A percentile compares a stretch with the other conserved stretches of the same genome.
phyloP scores from a whole-genome alignment of 2,329 filamentous ascomycete genomes.

The Penicillium vulpinum region DNA sequence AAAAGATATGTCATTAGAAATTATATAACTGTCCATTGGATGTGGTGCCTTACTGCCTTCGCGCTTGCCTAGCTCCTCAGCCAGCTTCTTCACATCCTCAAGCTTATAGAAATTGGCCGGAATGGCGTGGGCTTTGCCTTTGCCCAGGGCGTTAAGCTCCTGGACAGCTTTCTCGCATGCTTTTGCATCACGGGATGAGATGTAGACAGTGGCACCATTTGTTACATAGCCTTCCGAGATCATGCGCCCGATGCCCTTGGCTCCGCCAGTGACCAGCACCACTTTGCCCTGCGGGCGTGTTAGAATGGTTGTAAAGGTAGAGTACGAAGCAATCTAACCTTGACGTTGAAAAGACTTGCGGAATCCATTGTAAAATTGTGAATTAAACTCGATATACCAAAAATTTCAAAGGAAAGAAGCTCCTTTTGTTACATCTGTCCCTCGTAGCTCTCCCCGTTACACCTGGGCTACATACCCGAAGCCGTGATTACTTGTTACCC shows the following conservation, averaged over 20 bases:
- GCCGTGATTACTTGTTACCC: conserved; percentile 17
- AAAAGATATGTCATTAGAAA: background rate
- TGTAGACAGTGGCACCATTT: conserved; percentile 55
- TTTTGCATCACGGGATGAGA: conserved; percentile 54
- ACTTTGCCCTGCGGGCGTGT: conserved; percentile 40
- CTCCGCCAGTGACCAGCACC: conserved; percentile 54
- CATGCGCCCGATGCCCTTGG: conserved; percentile 56
- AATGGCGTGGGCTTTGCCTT: conserved; percentile 53
- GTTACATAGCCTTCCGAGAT: conserved; percentile 56
- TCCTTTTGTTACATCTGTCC: conserved; percentile 8
- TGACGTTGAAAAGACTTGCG: conserved; percentile 58
- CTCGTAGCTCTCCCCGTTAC: conserved; percentile 10
- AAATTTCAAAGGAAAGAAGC: background rate
- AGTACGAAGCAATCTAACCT: conserved; percentile 47
- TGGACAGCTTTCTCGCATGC: conserved; percentile 50
- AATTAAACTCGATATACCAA: background rate
- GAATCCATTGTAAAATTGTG: conserved; percentile 51
- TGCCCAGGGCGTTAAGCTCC: conserved; percentile 53
- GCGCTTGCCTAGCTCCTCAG: conserved; percentile 50
- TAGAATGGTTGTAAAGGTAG: conserved; percentile 51
- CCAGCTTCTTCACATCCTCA: conserved; percentile 51
- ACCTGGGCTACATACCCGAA: conserved; percentile 26
- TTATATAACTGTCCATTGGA: background rate
- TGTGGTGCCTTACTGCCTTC: conserved; percentile 59
- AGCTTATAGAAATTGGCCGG: conserved; percentile 55